These are phyloP conservation scores for Decorospora gaudefroyi DNA, from an alignment of 2,329 filamentous ascomycete genomes.

Conservation along the genomic window DNA sequence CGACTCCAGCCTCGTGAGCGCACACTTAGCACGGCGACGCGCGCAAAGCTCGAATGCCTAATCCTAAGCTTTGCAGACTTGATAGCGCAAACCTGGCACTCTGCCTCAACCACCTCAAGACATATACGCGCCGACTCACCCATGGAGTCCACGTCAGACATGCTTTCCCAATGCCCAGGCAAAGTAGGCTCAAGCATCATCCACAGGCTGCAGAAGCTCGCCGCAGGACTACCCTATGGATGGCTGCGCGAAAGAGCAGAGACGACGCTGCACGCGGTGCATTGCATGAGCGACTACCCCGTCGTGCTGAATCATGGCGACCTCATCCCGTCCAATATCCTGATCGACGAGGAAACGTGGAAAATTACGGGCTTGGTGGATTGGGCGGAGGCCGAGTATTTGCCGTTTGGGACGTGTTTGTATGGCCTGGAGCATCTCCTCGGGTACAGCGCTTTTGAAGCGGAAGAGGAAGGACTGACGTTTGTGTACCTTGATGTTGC, in stretches of 20 bases:
- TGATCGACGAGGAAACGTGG: constrained; percentile 55
- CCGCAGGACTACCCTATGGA: constrained; percentile 29
- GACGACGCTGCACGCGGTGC: constrained; percentile 12
- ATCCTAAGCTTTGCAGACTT: constrained; percentile 37
- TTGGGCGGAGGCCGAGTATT: constrained; percentile 66
- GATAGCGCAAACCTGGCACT: constrained; percentile 34
- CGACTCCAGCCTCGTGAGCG: constrained; percentile 13
- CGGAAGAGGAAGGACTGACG: not conserved
- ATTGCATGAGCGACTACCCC: constrained; percentile 58
- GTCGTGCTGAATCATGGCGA: constrained; percentile 66
- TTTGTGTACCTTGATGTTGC: constrained; percentile 54
- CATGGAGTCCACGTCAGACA: constrained; percentile 9
- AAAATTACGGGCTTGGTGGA: constrained; percentile 61
- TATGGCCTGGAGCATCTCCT: constrained; percentile 66
- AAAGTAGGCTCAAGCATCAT: constrained; percentile 38
- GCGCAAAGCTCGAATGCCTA: constrained; percentile 26
- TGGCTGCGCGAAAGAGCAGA: constrained; percentile 26
- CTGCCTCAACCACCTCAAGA: not conserved
- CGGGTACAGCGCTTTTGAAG: constrained; percentile 50
- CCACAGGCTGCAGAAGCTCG: constrained; percentile 32
- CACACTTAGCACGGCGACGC: constrained; percentile 1
- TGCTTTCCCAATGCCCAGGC: constrained; percentile 30
- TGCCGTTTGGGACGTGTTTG: constrained; percentile 64
- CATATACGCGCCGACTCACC: constrained; percentile 26
- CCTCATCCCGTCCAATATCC: constrained; percentile 61